Evolutionary conservation across 2,329 filamentous ascomycete genomes (phyloP).

Genomic region (Curvularia verruculosa): DNA sequence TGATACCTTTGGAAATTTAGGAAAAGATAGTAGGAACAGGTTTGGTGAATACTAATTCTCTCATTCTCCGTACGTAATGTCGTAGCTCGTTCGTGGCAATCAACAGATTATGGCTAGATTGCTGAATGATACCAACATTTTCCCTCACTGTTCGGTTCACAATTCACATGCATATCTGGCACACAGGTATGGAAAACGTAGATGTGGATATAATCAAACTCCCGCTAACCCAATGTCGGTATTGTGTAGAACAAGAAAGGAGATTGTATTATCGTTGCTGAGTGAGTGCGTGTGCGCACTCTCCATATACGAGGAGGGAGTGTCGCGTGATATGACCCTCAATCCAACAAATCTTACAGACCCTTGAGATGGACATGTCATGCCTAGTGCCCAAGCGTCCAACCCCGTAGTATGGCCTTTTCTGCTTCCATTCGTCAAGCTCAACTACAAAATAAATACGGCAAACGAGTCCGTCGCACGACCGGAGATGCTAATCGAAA

Average conservation of each 20-base stretch:
- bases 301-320: no score
- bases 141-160: neutral
- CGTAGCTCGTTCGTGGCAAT: neutral
- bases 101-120: neutral
- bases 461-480: slow-evolving; percentile 18
- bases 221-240: slow-evolving; percentile 42
- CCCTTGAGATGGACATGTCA: slow-evolving; percentile 21
- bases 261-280: no score
- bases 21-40: neutral
- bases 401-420: slow-evolving; percentile 5
- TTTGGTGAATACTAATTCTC: neutral
- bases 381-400: slow-evolving; percentile 11
- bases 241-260: no score
- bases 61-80: neutral
- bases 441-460: slow-evolving; percentile 25
- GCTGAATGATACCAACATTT: neutral
- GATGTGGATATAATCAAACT: slow-evolving; percentile 47
- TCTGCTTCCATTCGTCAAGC: slow-evolving; percentile 8
- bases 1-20: neutral
- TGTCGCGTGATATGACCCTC: no score
- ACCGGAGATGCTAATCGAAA: slow-evolving; percentile 20
- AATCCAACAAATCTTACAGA: no score
- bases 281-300: no score
- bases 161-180: neutral
- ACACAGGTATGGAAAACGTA: slow-evolving; percentile 16